Conservation (phyloP, 805 yeast genomes). For the Metschnikowia lachancei region DNA sequence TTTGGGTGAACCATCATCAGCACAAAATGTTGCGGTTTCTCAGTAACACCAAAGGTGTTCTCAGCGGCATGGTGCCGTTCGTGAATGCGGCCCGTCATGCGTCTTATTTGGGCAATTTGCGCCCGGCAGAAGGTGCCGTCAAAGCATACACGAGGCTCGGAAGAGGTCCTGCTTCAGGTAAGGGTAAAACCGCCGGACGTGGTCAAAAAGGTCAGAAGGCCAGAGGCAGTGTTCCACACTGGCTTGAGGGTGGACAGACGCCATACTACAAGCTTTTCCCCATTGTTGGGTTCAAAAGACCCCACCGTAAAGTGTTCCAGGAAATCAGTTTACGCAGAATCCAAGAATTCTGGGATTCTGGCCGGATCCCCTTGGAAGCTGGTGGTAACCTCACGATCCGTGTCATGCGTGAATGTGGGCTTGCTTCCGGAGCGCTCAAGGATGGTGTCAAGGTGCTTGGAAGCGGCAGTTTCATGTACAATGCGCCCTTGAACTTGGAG, state of each 20-base stretch:
- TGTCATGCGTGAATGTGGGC: conserved; percentile 71
- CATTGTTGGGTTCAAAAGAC: conserved; percentile 80
- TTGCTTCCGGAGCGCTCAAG: conserved; percentile 64
- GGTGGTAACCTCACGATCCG: conserved; percentile 72
- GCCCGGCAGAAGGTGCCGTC: conserved; percentile 63
- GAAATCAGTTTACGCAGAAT: conserved; percentile 68
- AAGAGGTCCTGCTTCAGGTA: conserved; percentile 91
- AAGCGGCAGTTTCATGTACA: conserved; percentile 48
- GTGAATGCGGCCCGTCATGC: conserved; percentile 30
- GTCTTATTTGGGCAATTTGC: conserved; percentile 52
- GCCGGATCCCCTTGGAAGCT: conserved; percentile 55
- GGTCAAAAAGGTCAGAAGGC: conserved; percentile 99
- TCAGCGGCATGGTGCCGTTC: conserved; percentile 3
- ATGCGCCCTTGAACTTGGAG: conserved; percentile 69
- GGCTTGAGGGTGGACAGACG: conserved; percentile 99
- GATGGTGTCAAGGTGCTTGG: conserved; percentile 85
- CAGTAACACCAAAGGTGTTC: conserved; percentile 5
- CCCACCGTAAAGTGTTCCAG: conserved; percentile 49
- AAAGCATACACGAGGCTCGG: conserved; percentile 72
- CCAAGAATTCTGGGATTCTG: conserved; percentile 65
- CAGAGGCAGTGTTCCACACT: conserved; percentile 80
- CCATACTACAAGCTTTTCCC: conserved; percentile 84
- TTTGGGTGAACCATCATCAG: neutral
- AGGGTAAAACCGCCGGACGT: conserved; percentile 93
- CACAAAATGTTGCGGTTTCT: conserved; percentile 10